A percentile compares a stretch with the other conserved stretches of the same genome.
These are phyloP conservation scores for Paraurostyla sp. DNA, from an alignment of 73 alveolate species.

Conservation along the genomic window DNA sequence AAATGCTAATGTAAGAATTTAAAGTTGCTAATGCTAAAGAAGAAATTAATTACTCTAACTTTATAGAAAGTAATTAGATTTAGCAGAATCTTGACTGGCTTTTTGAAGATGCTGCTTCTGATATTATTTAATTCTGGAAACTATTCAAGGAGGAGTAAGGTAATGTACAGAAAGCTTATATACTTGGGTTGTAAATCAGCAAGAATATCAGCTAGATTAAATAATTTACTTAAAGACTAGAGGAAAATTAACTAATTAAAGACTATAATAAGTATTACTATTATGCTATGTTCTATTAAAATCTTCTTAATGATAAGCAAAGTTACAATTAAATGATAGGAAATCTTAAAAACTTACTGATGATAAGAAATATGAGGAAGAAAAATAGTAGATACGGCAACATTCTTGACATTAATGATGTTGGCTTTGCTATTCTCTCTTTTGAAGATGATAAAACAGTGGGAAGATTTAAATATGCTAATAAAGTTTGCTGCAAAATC, in stretches of 20 bases:
- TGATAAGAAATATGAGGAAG: constrained; percentile 40
- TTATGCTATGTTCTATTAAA: constrained; percentile 45
- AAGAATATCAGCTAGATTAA: constrained; percentile 4
- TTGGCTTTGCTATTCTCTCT: constrained; percentile 27
- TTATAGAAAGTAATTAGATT: constrained; percentile 11
- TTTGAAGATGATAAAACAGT: constrained; percentile 40
- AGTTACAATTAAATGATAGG: constrained; percentile 6
- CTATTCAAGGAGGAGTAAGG: constrained; percentile 29
- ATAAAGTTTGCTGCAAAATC: neutral
- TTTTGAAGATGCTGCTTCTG: constrained; percentile 23
- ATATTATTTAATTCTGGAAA: constrained; percentile 28
- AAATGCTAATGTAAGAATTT: neutral
- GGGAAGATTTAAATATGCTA: constrained; percentile 19
- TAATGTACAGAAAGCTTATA: constrained; percentile 23
- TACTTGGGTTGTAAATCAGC: constrained; percentile 15
- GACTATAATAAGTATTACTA: constrained; percentile 37
- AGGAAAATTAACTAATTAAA: constrained; percentile 1
- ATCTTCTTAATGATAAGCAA: constrained; percentile 19
- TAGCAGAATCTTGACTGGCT: constrained; percentile 46
- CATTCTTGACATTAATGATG: neutral
- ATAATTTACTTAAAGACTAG: neutral
- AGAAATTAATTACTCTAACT: neutral
- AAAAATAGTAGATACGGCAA: constrained; percentile 17
- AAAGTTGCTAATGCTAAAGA: neutral
- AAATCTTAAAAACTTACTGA: neutral